Evolutionary conservation across 139 green algal genomes (phyloP).

Genomic region (Chara braunii): DNA sequence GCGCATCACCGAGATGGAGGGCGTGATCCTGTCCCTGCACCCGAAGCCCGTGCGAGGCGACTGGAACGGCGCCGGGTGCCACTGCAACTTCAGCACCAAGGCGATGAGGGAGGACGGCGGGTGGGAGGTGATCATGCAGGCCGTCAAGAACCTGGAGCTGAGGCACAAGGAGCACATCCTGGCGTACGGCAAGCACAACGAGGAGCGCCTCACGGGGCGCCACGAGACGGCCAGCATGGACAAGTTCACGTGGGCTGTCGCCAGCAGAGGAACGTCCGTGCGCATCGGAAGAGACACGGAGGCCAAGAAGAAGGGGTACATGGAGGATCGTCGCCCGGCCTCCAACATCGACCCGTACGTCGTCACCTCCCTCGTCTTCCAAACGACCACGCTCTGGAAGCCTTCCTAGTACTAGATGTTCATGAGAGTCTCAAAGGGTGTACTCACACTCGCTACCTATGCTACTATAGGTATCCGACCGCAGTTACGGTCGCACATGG

Average conservation of each 20-base stretch:
- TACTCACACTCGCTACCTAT: too few relatives aligned
- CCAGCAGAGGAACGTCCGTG: too few relatives aligned
- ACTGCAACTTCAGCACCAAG: slow-evolving; percentile 95
- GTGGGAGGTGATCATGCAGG: slow-evolving; percentile 15
- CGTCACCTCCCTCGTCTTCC: slow-evolving; percentile 61
- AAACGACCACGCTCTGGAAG: too few relatives aligned
- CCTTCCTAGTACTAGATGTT: too few relatives aligned
- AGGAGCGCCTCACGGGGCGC: slow-evolving; percentile 90
- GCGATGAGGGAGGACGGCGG: slow-evolving; percentile 58
- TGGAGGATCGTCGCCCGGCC: slow-evolving; percentile 88
- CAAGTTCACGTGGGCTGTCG: too few relatives aligned
- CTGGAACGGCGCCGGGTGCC: slow-evolving; percentile 95
- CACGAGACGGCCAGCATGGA: slow-evolving; percentile 90
- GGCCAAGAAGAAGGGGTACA: slow-evolving; percentile 77
- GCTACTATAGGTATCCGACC: too few relatives aligned
- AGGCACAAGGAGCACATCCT: slow-evolving; percentile 64
- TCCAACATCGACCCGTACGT: slow-evolving; percentile 94
- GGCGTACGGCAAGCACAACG: slow-evolving; percentile 86
- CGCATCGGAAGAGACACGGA: too few relatives aligned
- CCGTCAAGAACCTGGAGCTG: slow-evolving; percentile 84
- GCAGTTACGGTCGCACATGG: too few relatives aligned
- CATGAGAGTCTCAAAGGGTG: too few relatives aligned
- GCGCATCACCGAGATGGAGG: too few relatives aligned
- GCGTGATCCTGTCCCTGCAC: too few relatives aligned
- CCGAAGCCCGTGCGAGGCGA: slow-evolving; percentile 88